Conservation (phyloP, 352 stramenopile genomes). For the Pythium aquatile region DNA sequence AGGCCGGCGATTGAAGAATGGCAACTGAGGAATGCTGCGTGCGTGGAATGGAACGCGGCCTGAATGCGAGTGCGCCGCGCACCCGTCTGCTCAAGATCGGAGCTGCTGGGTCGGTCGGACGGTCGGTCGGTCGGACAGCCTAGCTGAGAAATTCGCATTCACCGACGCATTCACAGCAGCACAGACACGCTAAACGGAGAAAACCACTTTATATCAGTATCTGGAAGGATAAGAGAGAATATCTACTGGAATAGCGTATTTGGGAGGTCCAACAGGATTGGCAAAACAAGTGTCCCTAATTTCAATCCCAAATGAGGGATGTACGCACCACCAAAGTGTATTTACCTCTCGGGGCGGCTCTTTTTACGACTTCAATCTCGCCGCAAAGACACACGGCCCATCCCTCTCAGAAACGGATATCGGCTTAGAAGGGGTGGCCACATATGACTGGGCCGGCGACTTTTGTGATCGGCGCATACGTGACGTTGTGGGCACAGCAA, state of each 20-base stretch:
- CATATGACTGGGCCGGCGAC: slow-evolving; percentile 22
- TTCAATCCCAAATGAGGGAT: not conserved
- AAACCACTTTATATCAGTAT: slow-evolving; percentile 6
- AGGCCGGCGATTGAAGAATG: slow-evolving; percentile 37
- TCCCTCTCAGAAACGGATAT: slow-evolving; percentile 20
- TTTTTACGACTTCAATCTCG: slow-evolving; percentile 30
- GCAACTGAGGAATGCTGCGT: not conserved
- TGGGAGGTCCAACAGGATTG: not conserved
- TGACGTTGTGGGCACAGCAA: not conserved
- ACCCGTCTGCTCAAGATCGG: slow-evolving; percentile 17
- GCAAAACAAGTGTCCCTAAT: not conserved
- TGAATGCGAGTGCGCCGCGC: slow-evolving; percentile 11
- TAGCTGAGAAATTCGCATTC: slow-evolving; percentile 35
- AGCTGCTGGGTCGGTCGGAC: slow-evolving; percentile 11
- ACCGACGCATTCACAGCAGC: slow-evolving; percentile 11
- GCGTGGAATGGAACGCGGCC: slow-evolving; percentile 11
- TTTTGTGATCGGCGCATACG: slow-evolving; percentile 3
- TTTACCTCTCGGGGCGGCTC: not conserved
- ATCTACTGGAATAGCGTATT: not conserved
- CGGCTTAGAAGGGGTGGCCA: not conserved
- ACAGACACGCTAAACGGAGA: slow-evolving; percentile 6
- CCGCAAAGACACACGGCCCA: slow-evolving; percentile 4
- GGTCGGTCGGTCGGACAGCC: slow-evolving; percentile 15
- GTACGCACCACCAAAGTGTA: not conserved
- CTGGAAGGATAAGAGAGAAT: not conserved